Evolutionary conservation across 2,329 filamentous ascomycete genomes (phyloP).

Genomic region (Fusarium mexicanum): DNA sequence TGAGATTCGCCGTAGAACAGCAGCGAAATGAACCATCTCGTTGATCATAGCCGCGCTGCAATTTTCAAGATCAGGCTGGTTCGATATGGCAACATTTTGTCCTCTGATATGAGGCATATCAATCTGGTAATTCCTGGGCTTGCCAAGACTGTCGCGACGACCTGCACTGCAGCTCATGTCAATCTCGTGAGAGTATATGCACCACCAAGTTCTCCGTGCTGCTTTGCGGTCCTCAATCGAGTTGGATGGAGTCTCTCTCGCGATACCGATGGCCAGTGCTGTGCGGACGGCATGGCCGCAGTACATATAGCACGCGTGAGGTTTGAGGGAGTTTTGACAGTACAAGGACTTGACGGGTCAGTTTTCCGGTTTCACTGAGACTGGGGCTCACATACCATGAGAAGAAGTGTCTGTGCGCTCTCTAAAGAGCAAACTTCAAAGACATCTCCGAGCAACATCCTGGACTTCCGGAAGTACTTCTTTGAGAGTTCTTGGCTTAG

Average conservation of each 20-base stretch:
- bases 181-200: conserved; percentile 15
- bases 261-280: not conserved
- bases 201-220: conserved; percentile 4
- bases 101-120: not conserved
- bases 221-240: not conserved
- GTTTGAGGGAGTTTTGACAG: conserved; percentile 2
- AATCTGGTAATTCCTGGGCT: conserved; percentile 3
- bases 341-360: not conserved
- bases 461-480: not conserved
- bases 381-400: not conserved
- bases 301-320: conserved; percentile 1
- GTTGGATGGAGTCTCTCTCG: not conserved
- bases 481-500: not conserved
- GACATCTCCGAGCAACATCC: not conserved
- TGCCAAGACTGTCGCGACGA: conserved; percentile 9
- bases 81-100: not conserved
- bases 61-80: not conserved
- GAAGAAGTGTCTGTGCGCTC: not conserved
- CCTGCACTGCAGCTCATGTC: conserved; percentile 17
- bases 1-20: not conserved
- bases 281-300: not conserved
- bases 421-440: not conserved
- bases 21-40: conserved; percentile 2
- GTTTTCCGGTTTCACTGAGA: accelerated
- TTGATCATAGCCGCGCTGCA: not conserved